Percentiles rank a stretch among this genome's conserved stretches.
Evolutionary conservation across 176 grass and related monocot genomes (phyloP).

Genomic region (Stipa capillata): DNA sequence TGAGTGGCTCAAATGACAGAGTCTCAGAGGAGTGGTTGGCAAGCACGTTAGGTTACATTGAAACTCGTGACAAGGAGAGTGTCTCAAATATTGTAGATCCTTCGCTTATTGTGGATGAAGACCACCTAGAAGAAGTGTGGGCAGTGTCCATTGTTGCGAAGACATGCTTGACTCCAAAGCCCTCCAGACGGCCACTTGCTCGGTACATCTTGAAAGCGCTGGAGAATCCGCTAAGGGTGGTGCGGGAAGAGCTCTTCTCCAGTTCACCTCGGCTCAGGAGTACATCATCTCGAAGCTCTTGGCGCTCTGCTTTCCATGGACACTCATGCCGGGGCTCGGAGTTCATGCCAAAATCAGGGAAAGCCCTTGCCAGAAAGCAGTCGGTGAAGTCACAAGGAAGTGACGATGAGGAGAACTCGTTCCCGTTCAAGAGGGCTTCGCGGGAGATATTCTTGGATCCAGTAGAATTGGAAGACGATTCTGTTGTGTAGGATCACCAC

Average conservation of each 20-base stretch:
- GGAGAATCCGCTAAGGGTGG: constrained; percentile 68
- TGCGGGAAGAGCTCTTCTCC: constrained; percentile 46
- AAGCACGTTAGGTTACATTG: constrained; percentile 47
- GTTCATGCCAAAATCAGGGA: constrained; percentile 4
- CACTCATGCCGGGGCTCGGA: constrained; percentile 36
- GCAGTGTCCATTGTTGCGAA: constrained; percentile 75
- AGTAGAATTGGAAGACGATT: constrained; percentile 34
- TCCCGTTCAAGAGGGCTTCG: constrained; percentile 54
- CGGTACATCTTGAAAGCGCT: constrained; percentile 70
- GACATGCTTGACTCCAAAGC: constrained; percentile 66
- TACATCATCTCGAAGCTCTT: constrained; percentile 59
- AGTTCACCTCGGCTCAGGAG: constrained; percentile 35
- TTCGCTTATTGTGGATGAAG: constrained; percentile 65
- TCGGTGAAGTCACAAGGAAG: constrained; percentile 33
- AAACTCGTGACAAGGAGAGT: constrained; percentile 49
- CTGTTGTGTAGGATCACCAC: constrained; percentile 21
- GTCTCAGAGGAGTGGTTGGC: constrained; percentile 58
- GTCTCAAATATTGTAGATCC: constrained; percentile 59
- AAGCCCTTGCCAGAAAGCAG: constrained; percentile 9
- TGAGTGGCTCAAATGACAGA: constrained; percentile 45
- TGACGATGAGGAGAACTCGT: constrained; percentile 21
- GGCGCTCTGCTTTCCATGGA: constrained; percentile 54
- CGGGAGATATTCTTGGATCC: constrained; percentile 37
- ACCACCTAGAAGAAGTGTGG: constrained; percentile 93
- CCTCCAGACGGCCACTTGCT: constrained; percentile 58